Evolutionary conservation across 164 flowering plant genomes (phyloP), one percentile per base, ranked within the genome.

Genomic region (Kingdonia uniflora): DNA sequence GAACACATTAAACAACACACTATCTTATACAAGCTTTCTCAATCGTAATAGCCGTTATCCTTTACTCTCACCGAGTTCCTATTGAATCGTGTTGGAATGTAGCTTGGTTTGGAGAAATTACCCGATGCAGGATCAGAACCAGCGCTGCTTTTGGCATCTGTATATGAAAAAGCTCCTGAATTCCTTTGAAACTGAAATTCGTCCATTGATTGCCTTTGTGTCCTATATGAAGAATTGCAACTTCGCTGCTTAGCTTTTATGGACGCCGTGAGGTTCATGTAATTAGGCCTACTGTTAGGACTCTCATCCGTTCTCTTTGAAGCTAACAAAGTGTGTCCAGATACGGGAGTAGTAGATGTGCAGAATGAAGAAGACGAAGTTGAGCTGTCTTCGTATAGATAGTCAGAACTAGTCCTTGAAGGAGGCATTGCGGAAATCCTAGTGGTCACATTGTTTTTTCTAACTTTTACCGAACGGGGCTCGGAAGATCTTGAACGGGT

Each of bases 381-480:
- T 7, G 94, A 78, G 76, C 92, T 85, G 68, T 80, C 94, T 50
- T 80, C 92, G 29, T 64, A 80, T 13, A 57, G 65, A 25, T 60
- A 78, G 12, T 85, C 98, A 51, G 86, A 85, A 67, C 90, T 80
- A 19, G 86, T 90, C 60, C 86, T 80, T 6, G 96, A 84, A 29
- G 84, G 90, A 56, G 96, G 98, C 57, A 52, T 84, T 15, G 91
- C 90, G 22, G 95, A 85, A 51, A 92, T 77, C 61, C 96, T 72
- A 0, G 80, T 92, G 19, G 79, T 75, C 11, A 92, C 59, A 65
- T 80, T 80, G 76, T 87, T 92, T 71, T 60, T 81, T 42, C 74
- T 68, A n/a, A 87, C 75, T 64, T 72, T 85, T 2, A 87, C 85
- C 0, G 59, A 58, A 55, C 58, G 19, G 13, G 70, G 76, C 55